Percentiles rank a stretch among this genome's conserved stretches.
These are phyloP conservation scores for California macrophylla DNA, from an alignment of 441 rosid genomes.

Conservation along the genomic window DNA sequence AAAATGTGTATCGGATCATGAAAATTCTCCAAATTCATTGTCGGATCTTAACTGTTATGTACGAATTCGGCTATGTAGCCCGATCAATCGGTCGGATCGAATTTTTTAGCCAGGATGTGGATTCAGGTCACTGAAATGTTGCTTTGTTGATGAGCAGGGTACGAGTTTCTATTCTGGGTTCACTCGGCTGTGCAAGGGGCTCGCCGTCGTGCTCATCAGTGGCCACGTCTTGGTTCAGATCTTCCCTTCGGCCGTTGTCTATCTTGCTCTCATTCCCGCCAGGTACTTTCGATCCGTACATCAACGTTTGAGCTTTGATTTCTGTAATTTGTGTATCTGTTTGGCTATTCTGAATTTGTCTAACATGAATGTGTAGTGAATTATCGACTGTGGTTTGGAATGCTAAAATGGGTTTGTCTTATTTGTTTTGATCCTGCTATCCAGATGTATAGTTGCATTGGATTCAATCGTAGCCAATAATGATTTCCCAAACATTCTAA, in stretches of 20 bases:
- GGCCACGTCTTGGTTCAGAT: conserved; percentile 73
- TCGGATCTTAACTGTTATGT: background rate
- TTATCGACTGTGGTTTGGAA: background rate
- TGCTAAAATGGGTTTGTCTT: background rate
- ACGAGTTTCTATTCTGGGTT: conserved; percentile 35
- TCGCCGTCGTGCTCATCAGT: conserved; percentile 62
- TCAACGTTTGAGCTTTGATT: background rate
- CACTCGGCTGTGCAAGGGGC: conserved; percentile 85
- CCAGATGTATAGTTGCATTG: background rate
- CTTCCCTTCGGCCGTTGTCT: conserved; percentile 53
- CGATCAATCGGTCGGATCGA: background rate
- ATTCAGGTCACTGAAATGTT: background rate
- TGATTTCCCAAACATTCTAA: background rate
- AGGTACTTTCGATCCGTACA: conserved; percentile 27
- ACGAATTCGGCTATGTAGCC: too few relatives aligned
- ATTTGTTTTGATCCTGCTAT: background rate
- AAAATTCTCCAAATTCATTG: too few relatives aligned
- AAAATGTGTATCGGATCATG: too few relatives aligned
- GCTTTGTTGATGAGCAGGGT: conserved; percentile 30
- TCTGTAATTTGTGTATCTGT: background rate
- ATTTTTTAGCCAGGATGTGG: background rate
- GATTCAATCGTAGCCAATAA: background rate
- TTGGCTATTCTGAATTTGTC: background rate
- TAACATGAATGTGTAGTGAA: background rate
- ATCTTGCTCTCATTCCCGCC: conserved; percentile 89